Conservation (phyloP, 2,329 filamentous ascomycete species). For the Xylaria multiplex region DNA sequence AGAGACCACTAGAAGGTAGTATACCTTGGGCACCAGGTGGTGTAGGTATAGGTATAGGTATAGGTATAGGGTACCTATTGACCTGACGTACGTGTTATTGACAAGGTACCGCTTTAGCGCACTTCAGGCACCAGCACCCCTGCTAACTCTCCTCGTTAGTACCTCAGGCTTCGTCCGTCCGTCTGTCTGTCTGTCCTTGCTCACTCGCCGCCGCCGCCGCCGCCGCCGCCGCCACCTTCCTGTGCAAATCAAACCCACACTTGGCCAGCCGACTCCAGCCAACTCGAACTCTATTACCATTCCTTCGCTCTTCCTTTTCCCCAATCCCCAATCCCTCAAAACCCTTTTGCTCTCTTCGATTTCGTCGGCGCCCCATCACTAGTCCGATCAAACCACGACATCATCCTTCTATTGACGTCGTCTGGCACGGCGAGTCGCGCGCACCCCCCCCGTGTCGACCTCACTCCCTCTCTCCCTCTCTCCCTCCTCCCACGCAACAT, state of each 20-base stretch:
- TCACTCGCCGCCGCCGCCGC: conserved; percentile 10
- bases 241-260: conserved; percentile 28
- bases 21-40: no score
- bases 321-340: conserved; percentile 8
- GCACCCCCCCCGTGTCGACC: conserved; percentile 25
- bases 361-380: conserved; percentile 28
- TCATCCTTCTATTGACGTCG: conserved; percentile 25
- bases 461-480: not conserved
- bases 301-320: conserved; percentile 22
- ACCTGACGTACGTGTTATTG: conserved; percentile 13
- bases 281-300: conserved; percentile 20
- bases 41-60: no score
- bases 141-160: conserved; percentile 28
- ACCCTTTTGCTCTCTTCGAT: not conserved
- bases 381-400: conserved; percentile 20
- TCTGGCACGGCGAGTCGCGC: conserved; percentile 37
- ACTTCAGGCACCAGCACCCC: conserved; percentile 33
- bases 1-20: not conserved
- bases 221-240: conserved; percentile 26
- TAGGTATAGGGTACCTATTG: not conserved
- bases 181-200: not conserved
- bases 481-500: not conserved
- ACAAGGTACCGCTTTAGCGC: conserved; percentile 16
- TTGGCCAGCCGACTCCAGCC: conserved; percentile 26
- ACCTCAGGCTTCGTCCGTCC: conserved; percentile 13